These are phyloP conservation scores for Carex kokanica DNA, from an alignment of 176 grass and related monocot genomes.

Conservation along the genomic window DNA sequence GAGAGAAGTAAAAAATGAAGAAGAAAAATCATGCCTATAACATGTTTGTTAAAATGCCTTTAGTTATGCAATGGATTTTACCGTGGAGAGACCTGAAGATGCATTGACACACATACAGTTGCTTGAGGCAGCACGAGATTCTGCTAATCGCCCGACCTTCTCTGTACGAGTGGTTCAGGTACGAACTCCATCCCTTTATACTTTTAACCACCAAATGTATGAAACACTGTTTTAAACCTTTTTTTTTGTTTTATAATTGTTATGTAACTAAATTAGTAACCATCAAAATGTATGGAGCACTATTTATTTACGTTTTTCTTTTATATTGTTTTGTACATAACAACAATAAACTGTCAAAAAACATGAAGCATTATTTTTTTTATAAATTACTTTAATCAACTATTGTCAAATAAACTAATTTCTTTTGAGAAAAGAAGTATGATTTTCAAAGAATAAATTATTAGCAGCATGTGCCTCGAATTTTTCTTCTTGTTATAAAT, in stretches of 20 bases:
- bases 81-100: slow-evolving; percentile 64
- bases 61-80: slow-evolving; percentile 73
- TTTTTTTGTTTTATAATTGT: not conserved
- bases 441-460: not conserved
- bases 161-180: slow-evolving; percentile 57
- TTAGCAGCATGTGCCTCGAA: not conserved
- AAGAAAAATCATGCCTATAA: not conserved
- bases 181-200: not conserved
- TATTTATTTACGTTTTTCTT: not conserved
- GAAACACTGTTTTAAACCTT: not conserved
- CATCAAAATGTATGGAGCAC: not conserved
- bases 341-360: not conserved
- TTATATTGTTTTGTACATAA: not conserved
- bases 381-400: not conserved
- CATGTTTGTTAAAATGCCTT: slow-evolving; percentile 22
- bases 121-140: slow-evolving; percentile 49
- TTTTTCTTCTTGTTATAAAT: not conserved
- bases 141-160: slow-evolving; percentile 33
- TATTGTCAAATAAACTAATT: slow-evolving; percentile 1
- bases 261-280: not conserved
- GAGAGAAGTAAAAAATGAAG: not conserved
- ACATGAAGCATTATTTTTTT: not conserved
- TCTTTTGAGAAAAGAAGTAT: not conserved
- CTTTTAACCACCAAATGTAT: not conserved
- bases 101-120: slow-evolving; percentile 59